phyloP scores from a whole-genome alignment of 2,329 filamentous ascomycete species.

The Akanthomyces dipterigenus region DNA sequence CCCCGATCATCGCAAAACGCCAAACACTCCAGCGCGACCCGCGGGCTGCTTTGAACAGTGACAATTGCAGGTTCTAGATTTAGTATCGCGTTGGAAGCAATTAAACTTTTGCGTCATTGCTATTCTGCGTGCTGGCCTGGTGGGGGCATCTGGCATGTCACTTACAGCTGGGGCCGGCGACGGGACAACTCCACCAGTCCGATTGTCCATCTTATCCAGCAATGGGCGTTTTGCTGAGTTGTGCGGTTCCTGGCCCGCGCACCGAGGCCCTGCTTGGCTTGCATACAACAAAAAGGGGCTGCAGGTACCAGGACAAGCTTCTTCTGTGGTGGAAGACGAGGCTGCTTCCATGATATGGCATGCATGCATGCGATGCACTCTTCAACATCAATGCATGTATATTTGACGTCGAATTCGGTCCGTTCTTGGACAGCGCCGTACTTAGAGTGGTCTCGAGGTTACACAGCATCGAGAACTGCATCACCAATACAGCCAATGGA shows the following conservation, averaged over 20 bases:
- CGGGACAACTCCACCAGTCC: slow-evolving; percentile 6
- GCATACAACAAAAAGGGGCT: background rate
- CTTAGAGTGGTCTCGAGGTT: background rate
- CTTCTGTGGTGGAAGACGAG: background rate
- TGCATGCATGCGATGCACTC: background rate
- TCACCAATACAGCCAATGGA: background rate
- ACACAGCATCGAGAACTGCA: background rate
- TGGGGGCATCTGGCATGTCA: background rate
- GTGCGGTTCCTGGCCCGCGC: too few relatives aligned
- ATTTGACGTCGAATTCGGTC: background rate
- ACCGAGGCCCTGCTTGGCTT: background rate
- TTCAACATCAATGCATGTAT: background rate
- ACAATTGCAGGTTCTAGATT: too few relatives aligned
- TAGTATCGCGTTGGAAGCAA: too few relatives aligned
- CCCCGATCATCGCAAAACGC: background rate
- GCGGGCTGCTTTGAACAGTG: background rate
- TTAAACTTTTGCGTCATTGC: too few relatives aligned
- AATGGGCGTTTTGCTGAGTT: background rate
- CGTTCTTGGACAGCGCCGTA: background rate
- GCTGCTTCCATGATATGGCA: background rate
- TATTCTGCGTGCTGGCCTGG: background rate
- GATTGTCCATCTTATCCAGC: background rate
- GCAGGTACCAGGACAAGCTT: too few relatives aligned
- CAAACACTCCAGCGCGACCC: background rate
- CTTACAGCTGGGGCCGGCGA: background rate